Base-by-base conservation (phyloP, 352 stramenopile genomes). In the Phytophthora hybrid region DNA sequence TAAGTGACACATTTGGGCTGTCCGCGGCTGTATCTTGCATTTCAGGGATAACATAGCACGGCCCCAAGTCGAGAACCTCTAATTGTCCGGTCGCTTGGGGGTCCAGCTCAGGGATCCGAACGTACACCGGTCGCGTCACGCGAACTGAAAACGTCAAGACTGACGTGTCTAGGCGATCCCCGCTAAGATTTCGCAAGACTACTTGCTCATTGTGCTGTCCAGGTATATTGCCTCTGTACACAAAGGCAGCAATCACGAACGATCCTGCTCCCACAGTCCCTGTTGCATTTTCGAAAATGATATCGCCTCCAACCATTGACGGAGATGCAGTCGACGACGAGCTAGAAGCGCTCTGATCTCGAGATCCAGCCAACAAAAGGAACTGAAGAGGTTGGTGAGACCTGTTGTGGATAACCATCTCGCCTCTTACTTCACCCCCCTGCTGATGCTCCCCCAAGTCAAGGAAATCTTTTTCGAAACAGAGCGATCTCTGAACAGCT, bases 31-130 rank as follows among this genome's bases (percentile, higher is more conserved):
- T 92, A 64, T 95, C 89, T 74, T 95, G 85, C 85, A 93, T 94
- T 54, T 94, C 88, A 14, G 88, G 84, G 5, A 87, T 96, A 37
- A 97, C 88, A 59, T 96, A 97, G 75, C 88, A 96, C 1, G 86
- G 76, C 0, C 91, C 91, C 37, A 97, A 58, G 64, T 97, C 79
- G 7, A 97, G 67, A 59, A 95, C 77, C 18, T 94, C 76, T 13
- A 97, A 69, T 8, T 87, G 85, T 1, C 91, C 91, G 1, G 89
- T 97, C 11, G 82, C 76, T 65, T 93, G 83, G 18, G 80, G 83
- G 61, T 97, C 91, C 49, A 97, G 74, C 60, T 95, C 89, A 16
- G 89, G 91, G 46, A 97, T 87, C 4, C 89, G 82, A 37, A 97
- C 87, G 66, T 96, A 96, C 1, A 97, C 89, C 29, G 91, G 91